Conservation (phyloP, 495 filamentous ascomycete species). For the Xylaria palmicola region DNA sequence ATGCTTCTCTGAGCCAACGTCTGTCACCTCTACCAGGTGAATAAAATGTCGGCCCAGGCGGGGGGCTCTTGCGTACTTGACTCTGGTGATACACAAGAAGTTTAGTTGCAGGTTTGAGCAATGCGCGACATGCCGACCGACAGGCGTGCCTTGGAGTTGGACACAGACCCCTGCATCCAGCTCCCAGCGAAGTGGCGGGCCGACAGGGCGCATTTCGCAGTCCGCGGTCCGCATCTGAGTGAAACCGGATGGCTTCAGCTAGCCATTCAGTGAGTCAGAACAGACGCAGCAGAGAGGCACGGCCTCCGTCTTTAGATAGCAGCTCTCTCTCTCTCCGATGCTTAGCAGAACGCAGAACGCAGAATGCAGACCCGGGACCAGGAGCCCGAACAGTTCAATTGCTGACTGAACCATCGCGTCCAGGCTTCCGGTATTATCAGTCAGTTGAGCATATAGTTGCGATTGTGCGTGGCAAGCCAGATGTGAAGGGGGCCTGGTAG, state of each 20-base stretch:
- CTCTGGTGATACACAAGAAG: neutral
- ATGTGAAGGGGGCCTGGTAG: neutral
- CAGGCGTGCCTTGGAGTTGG: no score
- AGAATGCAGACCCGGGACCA: no score
- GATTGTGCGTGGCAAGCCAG: neutral
- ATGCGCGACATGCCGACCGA: neutral
- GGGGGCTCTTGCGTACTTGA: no score
- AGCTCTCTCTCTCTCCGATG: no score
- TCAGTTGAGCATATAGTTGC: neutral
- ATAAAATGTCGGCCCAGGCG: neutral
- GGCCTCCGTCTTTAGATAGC: no score
- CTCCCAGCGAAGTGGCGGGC: neutral
- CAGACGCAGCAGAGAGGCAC: neutral
- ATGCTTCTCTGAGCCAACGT: no score
- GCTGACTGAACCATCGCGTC: neutral
- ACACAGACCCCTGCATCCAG: conserved; percentile 5
- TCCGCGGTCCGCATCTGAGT: neutral
- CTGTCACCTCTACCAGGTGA: no score
- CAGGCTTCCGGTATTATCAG: neutral
- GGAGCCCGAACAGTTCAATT: neutral
- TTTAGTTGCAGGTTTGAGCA: neutral
- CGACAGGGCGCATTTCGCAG: neutral
- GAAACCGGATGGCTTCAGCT: conserved; percentile 2
- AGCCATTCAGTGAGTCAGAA: neutral
- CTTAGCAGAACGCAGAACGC: no score